These are phyloP conservation scores for Chalciporus sp. DNA, from an alignment of 1,284 basidiomycete genomes.

Conservation along the genomic window DNA sequence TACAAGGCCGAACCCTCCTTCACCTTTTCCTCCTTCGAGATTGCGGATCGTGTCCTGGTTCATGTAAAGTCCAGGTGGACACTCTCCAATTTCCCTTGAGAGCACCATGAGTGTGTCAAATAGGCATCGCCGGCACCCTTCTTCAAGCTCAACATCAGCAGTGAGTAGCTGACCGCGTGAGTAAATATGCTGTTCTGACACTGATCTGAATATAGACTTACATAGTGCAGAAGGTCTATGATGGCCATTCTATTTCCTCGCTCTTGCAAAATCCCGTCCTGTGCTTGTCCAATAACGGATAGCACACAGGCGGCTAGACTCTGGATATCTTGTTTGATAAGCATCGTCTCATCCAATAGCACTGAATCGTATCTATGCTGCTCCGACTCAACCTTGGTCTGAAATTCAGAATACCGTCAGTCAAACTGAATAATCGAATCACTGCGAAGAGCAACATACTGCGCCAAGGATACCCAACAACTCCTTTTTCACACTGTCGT, in stretches of 20 bases:
- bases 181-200: conserved; percentile 5
- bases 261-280: conserved; percentile 9
- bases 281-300: conserved; percentile 12
- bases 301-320: conserved; percentile 20
- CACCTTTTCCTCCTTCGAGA: conserved; percentile 13
- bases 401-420: conserved; percentile 6
- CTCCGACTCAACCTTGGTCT: conserved; percentile 13
- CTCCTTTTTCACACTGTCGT: too few species aligned
- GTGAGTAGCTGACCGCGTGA: conserved; percentile 23
- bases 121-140: conserved; percentile 20
- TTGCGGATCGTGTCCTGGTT: conserved; percentile 2
- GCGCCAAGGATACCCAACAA: too few species aligned
- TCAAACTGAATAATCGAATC: background rate
- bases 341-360: conserved; percentile 16
- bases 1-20: conserved; percentile 27
- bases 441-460: too few species aligned
- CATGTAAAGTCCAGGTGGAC: conserved; percentile 21
- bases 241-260: too few species aligned
- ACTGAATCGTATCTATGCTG: conserved; percentile 24
- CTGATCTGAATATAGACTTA: too few species aligned
- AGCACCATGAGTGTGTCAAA: conserved; percentile 19
- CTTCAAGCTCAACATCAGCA: conserved; percentile 12
- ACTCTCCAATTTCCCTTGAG: conserved; percentile 17
- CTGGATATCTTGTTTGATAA: conserved; percentile 22
- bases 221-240: too few species aligned